Evolutionary conservation across 352 stramenopile genomes (phyloP).

Genomic region (Peronospora destructor): DNA sequence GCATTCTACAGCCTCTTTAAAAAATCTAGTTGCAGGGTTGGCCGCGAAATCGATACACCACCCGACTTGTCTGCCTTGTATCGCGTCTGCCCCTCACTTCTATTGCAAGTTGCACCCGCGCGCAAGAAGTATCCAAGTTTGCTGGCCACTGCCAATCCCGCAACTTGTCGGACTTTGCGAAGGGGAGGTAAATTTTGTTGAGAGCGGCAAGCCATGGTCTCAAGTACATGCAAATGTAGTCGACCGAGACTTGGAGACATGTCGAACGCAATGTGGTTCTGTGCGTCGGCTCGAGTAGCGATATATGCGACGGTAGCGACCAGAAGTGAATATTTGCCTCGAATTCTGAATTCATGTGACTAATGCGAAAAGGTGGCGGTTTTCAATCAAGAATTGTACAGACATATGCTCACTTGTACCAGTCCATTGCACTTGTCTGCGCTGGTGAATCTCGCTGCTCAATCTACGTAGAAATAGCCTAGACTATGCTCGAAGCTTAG

Average conservation of each 20-base stretch:
- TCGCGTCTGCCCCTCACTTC: conserved; percentile 12
- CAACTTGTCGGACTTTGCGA: background rate
- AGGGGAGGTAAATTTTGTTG: background rate
- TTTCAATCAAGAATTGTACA: conserved; percentile 1
- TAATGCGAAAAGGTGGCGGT: conserved; percentile 1
- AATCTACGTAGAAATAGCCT: background rate
- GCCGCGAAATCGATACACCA: conserved; percentile 11
- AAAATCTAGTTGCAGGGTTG: background rate
- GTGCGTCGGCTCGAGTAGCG: background rate
- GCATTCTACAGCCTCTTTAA: background rate
- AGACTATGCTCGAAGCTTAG: background rate
- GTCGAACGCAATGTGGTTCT: background rate
- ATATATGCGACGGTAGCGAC: conserved; percentile 12
- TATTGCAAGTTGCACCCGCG: conserved; percentile 6
- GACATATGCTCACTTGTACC: too few relatives aligned
- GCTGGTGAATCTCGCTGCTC: conserved; percentile 2
- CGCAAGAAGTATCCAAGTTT: conserved; percentile 19
- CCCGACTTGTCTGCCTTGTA: conserved; percentile 15
- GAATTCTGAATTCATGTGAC: conserved; percentile 5
- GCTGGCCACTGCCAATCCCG: background rate
- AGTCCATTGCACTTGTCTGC: background rate
- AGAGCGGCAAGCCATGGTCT: background rate
- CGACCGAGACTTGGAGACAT: conserved; percentile 11
- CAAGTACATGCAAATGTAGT: background rate
- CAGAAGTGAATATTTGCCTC: conserved; percentile 3